Percentiles rank a stretch among this genome's conserved stretches.
phyloP scores from a whole-genome alignment of 129 eudicot species.

The Lactuca saligna region DNA sequence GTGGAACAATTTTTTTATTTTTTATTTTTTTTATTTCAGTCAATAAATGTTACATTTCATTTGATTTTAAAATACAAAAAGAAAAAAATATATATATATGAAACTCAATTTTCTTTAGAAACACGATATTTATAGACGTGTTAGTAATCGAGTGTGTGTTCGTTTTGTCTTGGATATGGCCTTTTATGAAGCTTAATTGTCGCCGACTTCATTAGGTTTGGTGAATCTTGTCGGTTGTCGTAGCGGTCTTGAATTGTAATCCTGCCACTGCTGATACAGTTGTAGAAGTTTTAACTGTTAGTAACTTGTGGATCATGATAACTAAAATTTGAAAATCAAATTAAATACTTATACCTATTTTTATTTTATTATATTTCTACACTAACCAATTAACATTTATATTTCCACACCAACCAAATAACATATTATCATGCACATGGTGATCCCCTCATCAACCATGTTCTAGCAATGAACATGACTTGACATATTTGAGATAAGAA shows the following conservation, averaged over 20 bases:
- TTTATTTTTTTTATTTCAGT: too few species aligned
- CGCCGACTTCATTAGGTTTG: too few species aligned
- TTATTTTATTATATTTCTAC: neutral
- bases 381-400: conserved; percentile 9
- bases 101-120: too few species aligned
- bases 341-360: conserved; percentile 1
- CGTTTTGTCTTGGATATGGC: too few species aligned
- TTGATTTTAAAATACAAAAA: neutral
- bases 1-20: too few species aligned
- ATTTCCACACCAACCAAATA: conserved; percentile 8
- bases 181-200: too few species aligned
- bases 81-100: neutral
- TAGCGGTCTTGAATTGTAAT: too few species aligned
- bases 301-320: neutral
- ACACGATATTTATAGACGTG: too few species aligned
- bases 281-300: neutral
- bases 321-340: neutral
- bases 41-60: too few species aligned
- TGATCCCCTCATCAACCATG: conserved; percentile 30
- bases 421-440: conserved; percentile 24
- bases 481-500: conserved; percentile 22
- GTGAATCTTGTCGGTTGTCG: too few species aligned
- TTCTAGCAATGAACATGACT: conserved; percentile 25
- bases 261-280: too few species aligned
- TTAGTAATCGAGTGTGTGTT: neutral